phyloP scores from a whole-genome alignment of 257 asterid species.

The Przewalskia tangutica region DNA sequence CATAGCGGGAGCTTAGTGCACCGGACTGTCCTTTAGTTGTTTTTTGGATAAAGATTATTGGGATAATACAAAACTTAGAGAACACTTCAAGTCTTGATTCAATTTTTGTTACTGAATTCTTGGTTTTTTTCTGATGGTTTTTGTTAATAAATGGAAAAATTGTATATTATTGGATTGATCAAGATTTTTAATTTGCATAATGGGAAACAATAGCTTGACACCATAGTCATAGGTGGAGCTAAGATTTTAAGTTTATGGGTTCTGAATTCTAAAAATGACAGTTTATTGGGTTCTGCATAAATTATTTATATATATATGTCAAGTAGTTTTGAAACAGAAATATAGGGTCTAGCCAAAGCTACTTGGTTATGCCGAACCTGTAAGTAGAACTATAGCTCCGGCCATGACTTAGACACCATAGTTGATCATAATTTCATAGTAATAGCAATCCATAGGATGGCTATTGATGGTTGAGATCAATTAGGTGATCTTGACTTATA shows the following conservation, averaged over 20 bases:
- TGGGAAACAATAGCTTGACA: neutral
- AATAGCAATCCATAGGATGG: neutral
- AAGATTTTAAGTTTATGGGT: too few species aligned
- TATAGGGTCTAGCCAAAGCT: too few species aligned
- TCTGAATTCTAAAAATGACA: too few species aligned
- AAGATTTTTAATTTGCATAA: neutral
- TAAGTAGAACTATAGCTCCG: too few species aligned
- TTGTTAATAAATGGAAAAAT: neutral
- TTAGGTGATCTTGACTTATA: neutral
- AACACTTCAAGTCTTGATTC: neutral
- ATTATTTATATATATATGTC: too few species aligned
- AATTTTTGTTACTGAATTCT: neutral
- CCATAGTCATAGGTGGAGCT: neutral
- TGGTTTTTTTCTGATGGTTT: neutral
- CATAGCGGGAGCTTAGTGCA: too few species aligned
- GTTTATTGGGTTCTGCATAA: too few species aligned
- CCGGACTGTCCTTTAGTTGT: neutral
- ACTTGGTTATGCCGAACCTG: too few species aligned
- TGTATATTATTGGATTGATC: neutral
- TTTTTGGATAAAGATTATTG: neutral
- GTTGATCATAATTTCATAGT: too few species aligned
- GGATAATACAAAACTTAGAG: neutral
- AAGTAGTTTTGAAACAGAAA: too few species aligned
- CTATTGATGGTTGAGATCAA: neutral
- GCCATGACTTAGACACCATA: too few species aligned